Evolutionary conservation across 2,329 filamentous ascomycete genomes (phyloP), one percentile per base, ranked within the genome.

Genomic region (Penicillium italicum): DNA sequence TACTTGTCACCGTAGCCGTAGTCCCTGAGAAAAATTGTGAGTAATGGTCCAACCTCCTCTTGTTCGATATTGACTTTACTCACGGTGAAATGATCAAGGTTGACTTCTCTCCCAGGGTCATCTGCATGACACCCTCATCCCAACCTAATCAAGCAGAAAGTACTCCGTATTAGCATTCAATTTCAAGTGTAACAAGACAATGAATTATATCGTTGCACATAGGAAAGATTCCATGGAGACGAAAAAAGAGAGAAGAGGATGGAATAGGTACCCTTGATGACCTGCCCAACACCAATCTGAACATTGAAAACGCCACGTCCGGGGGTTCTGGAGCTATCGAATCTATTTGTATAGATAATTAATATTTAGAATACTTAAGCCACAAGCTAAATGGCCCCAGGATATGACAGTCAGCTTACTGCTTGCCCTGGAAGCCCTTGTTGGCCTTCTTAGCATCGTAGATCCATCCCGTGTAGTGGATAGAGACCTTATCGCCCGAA

Each of bases 391-490:
- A 24, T 34, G 4, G 16, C n/a, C 12, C 5, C 4, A 14, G 26
- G 11, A 3, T 11, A 28, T 24, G 30, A 7, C 1, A 5, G 20
- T 20, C 26, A 38, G 37, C 86, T 69, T 79, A 95, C 91, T 91
- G 73, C 44, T 76, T 77, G 69, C 91, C 91, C 80, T 82, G 82
- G 66, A 67, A 71, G 59, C 88, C 85, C 69, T 83, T 80, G 58
- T 84, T 80, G 31, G 82, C 75, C 72, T 84, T 77, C 62, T 71
- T 77, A 33, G 79, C 70, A 70, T 94, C 86, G 77, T 88, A 89
- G 62, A 97, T 81, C 78, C 80, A 96, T 67, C 93, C 92, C 42
- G 89, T 94, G 82, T 96, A 97, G 76, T 93, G 85, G 71, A 97
- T 96, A 68, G 83, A 84, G 70, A 97, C 90, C 33, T 77, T 85